Percentiles rank a stretch among this genome's conserved stretches.
These are phyloP conservation scores for Fraxinus pennsylvanica DNA, from an alignment of 257 asterid genomes.

Conservation along the genomic window DNA sequence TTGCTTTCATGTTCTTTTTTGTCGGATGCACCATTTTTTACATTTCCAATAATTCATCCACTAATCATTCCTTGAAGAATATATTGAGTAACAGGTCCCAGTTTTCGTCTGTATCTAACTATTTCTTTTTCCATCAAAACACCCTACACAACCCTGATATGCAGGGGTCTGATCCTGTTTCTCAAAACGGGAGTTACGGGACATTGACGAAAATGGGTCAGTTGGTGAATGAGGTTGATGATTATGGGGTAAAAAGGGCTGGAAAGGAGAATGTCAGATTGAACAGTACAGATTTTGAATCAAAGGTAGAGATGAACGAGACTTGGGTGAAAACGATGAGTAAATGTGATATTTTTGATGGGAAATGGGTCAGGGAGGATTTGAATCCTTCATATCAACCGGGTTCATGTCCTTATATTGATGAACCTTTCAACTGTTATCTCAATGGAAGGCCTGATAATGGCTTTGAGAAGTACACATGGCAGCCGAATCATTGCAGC, in stretches of 20 bases:
- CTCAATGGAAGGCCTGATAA: slow-evolving; percentile 55
- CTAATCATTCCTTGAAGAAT: slow-evolving; percentile 29
- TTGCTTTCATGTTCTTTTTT: slow-evolving; percentile 25
- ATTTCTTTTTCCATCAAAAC: not conserved
- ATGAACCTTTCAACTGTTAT: slow-evolving; percentile 56
- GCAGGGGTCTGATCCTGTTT: not conserved
- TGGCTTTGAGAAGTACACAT: slow-evolving; percentile 41
- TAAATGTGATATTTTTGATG: slow-evolving; percentile 52
- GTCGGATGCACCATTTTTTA: slow-evolving; percentile 23
- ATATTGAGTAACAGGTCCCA: slow-evolving; percentile 28
- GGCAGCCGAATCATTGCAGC: slow-evolving; percentile 56
- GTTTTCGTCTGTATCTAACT: slow-evolving; percentile 9
- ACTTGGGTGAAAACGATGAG: slow-evolving; percentile 36
- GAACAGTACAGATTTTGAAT: not conserved
- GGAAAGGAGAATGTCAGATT: not conserved
- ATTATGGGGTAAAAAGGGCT: not conserved
- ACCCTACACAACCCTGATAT: not conserved
- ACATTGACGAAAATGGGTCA: not conserved
- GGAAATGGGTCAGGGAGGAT: slow-evolving; percentile 64
- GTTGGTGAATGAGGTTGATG: not conserved
- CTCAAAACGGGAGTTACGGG: not conserved
- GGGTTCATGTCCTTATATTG: slow-evolving; percentile 55
- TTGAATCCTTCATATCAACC: slow-evolving; percentile 52
- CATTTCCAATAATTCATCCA: slow-evolving; percentile 24
- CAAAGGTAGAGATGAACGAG: not conserved